phyloP scores from a whole-genome alignment of 2,329 filamentous ascomycete species.

The Elsinoe australis region DNA sequence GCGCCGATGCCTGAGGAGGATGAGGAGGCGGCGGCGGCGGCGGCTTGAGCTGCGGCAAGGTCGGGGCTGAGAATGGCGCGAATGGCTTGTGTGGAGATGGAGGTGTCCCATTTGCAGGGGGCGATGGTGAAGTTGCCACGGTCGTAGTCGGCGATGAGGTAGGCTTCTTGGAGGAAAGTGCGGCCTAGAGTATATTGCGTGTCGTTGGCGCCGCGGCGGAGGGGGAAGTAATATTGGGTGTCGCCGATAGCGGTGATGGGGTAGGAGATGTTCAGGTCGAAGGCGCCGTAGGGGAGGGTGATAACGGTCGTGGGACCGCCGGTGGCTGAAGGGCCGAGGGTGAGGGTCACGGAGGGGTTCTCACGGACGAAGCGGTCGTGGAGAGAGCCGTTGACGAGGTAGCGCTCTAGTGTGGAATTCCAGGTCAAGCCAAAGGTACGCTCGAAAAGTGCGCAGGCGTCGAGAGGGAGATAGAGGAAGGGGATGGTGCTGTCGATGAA shows the following conservation, averaged over 20 bases:
- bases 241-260: conserved; percentile 25
- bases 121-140: conserved; percentile 32
- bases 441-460: conserved; percentile 32
- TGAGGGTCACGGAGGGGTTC: conserved; percentile 32
- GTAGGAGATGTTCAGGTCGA: conserved; percentile 28
- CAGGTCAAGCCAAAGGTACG: conserved; percentile 31
- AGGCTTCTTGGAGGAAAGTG: conserved; percentile 35
- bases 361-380: conserved; percentile 24
- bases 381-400: conserved; percentile 30
- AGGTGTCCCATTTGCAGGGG: conserved; percentile 30
- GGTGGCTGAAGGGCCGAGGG: conserved; percentile 23
- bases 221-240: conserved; percentile 30
- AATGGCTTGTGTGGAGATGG: conserved; percentile 23
- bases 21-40: conserved; percentile 10
- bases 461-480: conserved; percentile 55
- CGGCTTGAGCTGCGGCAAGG: conserved; percentile 9
- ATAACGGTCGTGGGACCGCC: conserved; percentile 28
- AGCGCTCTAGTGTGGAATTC: conserved; percentile 26
- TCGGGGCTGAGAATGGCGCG: conserved; percentile 27
- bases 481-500: conserved; percentile 58
- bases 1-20: conserved; percentile 23
- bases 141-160: conserved; percentile 33
- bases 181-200: conserved; percentile 33
- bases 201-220: conserved; percentile 28
- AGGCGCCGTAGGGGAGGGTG: conserved; percentile 32